A percentile compares a stretch with the other conserved stretches of the same genome.
These are phyloP conservation scores for Letharia columbiana DNA, from an alignment of 495 filamentous ascomycete genomes.

Conservation along the genomic window DNA sequence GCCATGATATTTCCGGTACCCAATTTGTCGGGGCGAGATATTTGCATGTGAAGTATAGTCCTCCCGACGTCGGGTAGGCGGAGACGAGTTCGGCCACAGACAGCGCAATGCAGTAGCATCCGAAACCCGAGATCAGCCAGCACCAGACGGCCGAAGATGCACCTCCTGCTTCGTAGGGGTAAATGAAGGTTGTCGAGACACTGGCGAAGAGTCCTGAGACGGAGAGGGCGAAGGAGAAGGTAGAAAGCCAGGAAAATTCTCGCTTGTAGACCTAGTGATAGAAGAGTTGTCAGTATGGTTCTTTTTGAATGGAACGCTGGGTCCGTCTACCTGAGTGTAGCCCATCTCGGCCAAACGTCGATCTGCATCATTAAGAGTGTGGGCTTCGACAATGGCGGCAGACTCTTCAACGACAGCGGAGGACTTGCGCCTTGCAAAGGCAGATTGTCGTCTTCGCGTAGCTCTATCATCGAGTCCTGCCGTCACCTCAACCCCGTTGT, in stretches of 20 bases:
- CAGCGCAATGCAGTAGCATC: constrained; percentile 54
- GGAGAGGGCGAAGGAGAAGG: constrained; percentile 56
- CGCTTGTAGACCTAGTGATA: constrained; percentile 46
- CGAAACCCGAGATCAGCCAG: constrained; percentile 55
- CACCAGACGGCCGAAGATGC: constrained; percentile 54
- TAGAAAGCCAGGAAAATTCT: constrained; percentile 53
- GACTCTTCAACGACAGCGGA: constrained; percentile 21
- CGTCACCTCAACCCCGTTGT: neutral
- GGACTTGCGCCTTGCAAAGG: constrained; percentile 17
- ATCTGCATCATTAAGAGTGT: constrained; percentile 24
- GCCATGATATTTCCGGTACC: constrained; percentile 36
- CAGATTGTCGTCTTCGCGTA: constrained; percentile 13
- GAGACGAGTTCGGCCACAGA: constrained; percentile 51
- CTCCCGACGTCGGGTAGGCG: constrained; percentile 51
- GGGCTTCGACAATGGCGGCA: constrained; percentile 17
- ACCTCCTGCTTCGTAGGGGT: constrained; percentile 52
- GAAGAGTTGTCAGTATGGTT: constrained; percentile 1
- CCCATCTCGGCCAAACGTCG: constrained; percentile 28
- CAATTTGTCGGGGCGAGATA: constrained; percentile 33
- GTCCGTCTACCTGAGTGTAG: constrained; percentile 25
- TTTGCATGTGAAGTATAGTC: constrained; percentile 44
- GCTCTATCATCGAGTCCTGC: neutral
- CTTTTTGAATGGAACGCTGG: neutral
- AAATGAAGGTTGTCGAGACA: constrained; percentile 52
- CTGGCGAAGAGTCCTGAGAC: constrained; percentile 54